Evolutionary conservation across 192 early-diverging fungal genomes (phyloP), one percentile per base, ranked within the genome.

Genomic region (Coemansia reversa): DNA sequence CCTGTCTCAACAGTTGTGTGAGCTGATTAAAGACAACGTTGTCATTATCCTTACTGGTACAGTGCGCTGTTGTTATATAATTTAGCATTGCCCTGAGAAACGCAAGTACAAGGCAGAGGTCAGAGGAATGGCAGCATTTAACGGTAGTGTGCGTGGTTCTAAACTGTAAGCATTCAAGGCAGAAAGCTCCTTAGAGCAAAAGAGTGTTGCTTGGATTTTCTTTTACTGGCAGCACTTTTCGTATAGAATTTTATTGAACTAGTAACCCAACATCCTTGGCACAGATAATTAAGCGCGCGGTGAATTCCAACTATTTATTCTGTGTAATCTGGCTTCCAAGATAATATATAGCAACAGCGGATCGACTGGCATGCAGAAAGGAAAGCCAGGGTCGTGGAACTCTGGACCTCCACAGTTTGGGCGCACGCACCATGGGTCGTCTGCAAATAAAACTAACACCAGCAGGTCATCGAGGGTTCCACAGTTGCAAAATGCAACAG

Each of bases 331-430:
- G 2, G 12, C 8, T 30, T 35, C 24, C 16, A 6, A 45, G 39
- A 4, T 45, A 16, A 45, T 14, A 16, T 60, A 50, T 57, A 62
- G 48, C 55, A 60, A 35, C 45, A 59, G 51, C n/a, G 51, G 52
- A 24, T 14, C 22, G 25, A 39, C 30, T 19, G 47, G 58, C 12
- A 29, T 49, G 53, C 62, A 65, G 32, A 56, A 52, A 53, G 61
- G 67, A 32, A 55, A 63, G 67, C 20, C 59, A 3, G 50, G 35
- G 35, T 51, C 65, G 20, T 81, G 78, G 78, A 71, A 53, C 45
- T 55, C 78, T 6, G 78, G 78, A 0, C 72, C 78, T 23, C 72
- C 78, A 11, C 78, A 65, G 28, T 50, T 75, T 19, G 45, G 39
- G n/a, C 69, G 77, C 8, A 25, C 62, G 11, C 55, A 70, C 27